Conservation (phyloP, 2,329 filamentous ascomycete genomes). For the Diplodia sapinea region DNA sequence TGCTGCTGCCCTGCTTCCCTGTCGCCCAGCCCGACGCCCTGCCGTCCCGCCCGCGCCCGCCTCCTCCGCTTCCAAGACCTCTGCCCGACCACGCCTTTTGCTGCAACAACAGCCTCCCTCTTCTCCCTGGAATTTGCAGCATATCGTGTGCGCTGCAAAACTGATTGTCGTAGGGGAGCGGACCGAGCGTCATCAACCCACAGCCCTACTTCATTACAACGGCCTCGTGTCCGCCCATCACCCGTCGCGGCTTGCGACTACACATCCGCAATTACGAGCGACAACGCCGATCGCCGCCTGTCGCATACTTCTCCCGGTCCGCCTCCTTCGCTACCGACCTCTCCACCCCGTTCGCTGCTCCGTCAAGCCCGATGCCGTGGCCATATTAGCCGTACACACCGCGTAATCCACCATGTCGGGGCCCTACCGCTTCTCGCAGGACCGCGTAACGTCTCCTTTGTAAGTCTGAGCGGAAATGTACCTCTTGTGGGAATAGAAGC, state of each 20-base stretch:
- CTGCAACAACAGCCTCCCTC: background rate
- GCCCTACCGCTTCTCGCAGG: slow-evolving; percentile 26
- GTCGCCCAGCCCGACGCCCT: background rate
- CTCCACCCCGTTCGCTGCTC: background rate
- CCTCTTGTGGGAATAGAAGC: background rate
- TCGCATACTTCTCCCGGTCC: background rate
- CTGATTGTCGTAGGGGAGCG: slow-evolving; percentile 13
- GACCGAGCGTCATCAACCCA: slow-evolving; percentile 25
- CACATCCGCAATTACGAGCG: slow-evolving; percentile 3
- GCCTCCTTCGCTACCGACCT: slow-evolving; percentile 1
- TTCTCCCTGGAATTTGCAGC: background rate
- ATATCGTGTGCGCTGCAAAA: background rate
- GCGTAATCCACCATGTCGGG: slow-evolving; percentile 30
- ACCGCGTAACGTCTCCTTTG: slow-evolving; percentile 34
- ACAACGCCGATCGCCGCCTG: slow-evolving; percentile 11
- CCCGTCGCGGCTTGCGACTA: slow-evolving; percentile 10
- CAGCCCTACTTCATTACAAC: slow-evolving; percentile 21
- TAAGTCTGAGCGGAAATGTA: slow-evolving; percentile 26
- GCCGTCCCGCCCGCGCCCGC: background rate
- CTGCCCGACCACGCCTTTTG: background rate
- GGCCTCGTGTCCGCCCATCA: slow-evolving; percentile 22
- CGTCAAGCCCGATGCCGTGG: slow-evolving; percentile 23
- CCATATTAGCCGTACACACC: slow-evolving; percentile 19
- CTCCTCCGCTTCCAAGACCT: slow-evolving; percentile 6
- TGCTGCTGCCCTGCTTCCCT: slow-evolving; percentile 16